phyloP scores from a whole-genome alignment of 139 green algal species.

The Chlorella ohadii region DNA sequence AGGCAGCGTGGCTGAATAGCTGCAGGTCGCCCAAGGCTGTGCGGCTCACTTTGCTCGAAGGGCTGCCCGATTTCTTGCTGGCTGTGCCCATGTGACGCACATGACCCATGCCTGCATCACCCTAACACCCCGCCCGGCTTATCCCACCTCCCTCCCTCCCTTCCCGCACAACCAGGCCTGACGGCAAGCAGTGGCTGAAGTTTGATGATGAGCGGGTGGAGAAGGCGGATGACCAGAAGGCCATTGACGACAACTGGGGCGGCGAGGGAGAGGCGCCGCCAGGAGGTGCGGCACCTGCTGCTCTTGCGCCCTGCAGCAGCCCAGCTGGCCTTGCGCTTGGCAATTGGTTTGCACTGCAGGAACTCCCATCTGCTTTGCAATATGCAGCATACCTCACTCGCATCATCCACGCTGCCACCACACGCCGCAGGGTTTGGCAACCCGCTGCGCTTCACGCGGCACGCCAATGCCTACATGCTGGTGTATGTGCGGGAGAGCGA shows the following conservation, averaged over 20 bases:
- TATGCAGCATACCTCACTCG: no score
- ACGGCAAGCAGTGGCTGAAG: constrained; percentile 87
- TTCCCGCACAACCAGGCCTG: constrained; percentile 66
- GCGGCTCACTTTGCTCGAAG: no score
- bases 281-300: neutral
- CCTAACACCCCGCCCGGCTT: neutral
- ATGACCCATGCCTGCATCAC: no score
- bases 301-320: no score
- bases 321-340: neutral
- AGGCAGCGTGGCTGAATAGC: no score
- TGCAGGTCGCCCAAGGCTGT: no score
- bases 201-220: constrained; percentile 97
- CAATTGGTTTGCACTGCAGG: neutral
- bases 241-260: constrained; percentile 94
- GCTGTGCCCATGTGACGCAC: no score
- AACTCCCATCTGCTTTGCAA: neutral
- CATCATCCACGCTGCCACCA: neutral
- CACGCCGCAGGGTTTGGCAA: constrained; percentile 47
- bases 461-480: constrained; percentile 99
- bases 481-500: constrained; percentile 94
- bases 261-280: constrained; percentile 68
- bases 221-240: constrained; percentile 71
- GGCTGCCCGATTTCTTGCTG: no score
- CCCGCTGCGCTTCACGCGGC: constrained; percentile 58
- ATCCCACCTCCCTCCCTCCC: neutral